Percentiles rank a stretch among this genome's conserved stretches.
Conservation (phyloP, 768 basidiomycete species). For the Neoboletus subvelutipes region DNA sequence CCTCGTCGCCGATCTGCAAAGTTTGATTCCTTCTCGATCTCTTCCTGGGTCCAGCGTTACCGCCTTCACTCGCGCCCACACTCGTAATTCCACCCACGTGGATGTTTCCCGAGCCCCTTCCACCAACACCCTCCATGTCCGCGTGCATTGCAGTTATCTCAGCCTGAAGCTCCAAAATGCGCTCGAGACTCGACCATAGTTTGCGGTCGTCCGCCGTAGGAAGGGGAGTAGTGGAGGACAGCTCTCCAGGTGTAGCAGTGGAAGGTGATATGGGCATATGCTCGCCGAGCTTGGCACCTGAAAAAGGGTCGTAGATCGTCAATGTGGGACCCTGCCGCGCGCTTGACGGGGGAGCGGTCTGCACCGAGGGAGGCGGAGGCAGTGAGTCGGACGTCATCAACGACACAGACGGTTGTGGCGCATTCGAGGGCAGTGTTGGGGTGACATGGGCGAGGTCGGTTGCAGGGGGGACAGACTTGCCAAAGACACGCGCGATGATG, state of each 20-base stretch:
- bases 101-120: neutral
- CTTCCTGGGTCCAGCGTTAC: conserved; percentile 18
- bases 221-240: conserved; percentile 1
- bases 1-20: conserved; percentile 31
- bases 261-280: conserved; percentile 11
- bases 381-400: conserved; percentile 17
- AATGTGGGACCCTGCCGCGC: conserved; percentile 5
- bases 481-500: conserved; percentile 47
- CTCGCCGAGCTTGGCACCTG: conserved; percentile 28
- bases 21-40: conserved; percentile 35
- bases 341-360: neutral
- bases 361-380: conserved; percentile 7
- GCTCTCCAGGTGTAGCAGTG: conserved; percentile 7
- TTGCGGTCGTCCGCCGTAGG: conserved; percentile 41
- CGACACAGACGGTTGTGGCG: conserved; percentile 14
- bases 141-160: conserved; percentile 72
- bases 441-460: neutral
- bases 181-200: conserved; percentile 66
- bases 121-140: conserved; percentile 65
- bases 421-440: conserved; percentile 1
- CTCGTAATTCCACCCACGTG: conserved; percentile 4
- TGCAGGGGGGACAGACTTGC: conserved; percentile 7
- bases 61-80: conserved; percentile 12
- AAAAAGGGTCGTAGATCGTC: conserved; percentile 36
- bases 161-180: conserved; percentile 69